Evolutionary conservation across 2,329 filamentous ascomycete genomes (phyloP), one percentile per base, ranked within the genome.

Genomic region (Fusarium clavum): DNA sequence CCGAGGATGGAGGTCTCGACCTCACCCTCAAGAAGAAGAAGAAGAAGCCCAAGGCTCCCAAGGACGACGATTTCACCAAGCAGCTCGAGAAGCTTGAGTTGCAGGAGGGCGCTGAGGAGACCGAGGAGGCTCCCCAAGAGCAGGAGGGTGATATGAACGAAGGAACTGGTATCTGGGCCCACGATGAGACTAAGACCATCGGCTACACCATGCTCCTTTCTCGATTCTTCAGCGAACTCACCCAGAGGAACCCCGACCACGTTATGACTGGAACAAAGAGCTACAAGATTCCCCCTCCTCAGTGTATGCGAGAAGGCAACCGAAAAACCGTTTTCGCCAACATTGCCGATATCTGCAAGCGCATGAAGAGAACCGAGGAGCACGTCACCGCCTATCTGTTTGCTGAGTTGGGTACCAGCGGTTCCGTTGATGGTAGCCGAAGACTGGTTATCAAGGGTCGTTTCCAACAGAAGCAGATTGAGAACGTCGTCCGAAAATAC

Each of bases 281-380:
- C 83, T 99, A 98, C 90, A 98, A 98, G 90, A 99, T 99, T 75
- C 96, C 96, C 55, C 96, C 96, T 56, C 96, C 96, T 53, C 96
- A 99, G 86, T 98, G 96, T 85, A 90, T 98, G 79, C 94, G 96
- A 85, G 96, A 99, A 94, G 96, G 96, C 81, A 99, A 99, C 90
- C 97, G 97, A 90, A 97, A 97, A 91, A 99, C 96, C 69, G 97
- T 99, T 79, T 99, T 99, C 79, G 96, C 95, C 86, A 99, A 99
- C 86, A 96, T 99, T 79, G 90, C 94, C 80, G 96, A 99, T 81
- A 98, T 99, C 78, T 97, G 94, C 88, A 97, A 97, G 88, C 91
- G 95, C 77, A 98, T 99, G 94, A 99, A 99, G 91, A 90, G 96
- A 81, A 94, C 93, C 70, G 95, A 98, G 79, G 96, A 99, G 84